Evolutionary conservation across 768 basidiomycete species (phyloP).

Genomic region (Kwoniella europaea): DNA sequence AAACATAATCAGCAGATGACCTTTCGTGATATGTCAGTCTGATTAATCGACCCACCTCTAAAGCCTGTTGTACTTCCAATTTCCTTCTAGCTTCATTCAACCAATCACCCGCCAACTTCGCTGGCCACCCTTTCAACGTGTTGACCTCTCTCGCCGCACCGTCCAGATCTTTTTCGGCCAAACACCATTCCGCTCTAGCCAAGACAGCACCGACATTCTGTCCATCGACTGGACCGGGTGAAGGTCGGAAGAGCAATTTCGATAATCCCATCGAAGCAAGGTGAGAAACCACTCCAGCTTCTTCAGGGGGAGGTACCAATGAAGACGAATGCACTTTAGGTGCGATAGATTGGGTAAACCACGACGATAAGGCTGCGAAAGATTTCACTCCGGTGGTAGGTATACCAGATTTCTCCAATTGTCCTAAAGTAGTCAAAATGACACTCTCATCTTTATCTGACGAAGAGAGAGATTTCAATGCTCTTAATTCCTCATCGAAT

Average conservation of each 20-base stretch:
- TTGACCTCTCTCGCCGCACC: constrained; percentile 86
- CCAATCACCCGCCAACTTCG: constrained; percentile 74
- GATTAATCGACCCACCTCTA: constrained; percentile 67
- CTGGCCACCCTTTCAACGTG: constrained; percentile 74
- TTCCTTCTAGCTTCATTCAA: constrained; percentile 82
- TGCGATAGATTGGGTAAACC: constrained; percentile 82
- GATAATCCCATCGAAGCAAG: constrained; percentile 79
- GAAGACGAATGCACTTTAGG: constrained; percentile 87
- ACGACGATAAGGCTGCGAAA: constrained; percentile 83
- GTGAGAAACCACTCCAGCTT: constrained; percentile 86
- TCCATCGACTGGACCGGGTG: constrained; percentile 76
- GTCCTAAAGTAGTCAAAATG: constrained; percentile 75
- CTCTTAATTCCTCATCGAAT: constrained; percentile 87
- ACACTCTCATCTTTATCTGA: constrained; percentile 69
- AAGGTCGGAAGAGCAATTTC: constrained; percentile 71
- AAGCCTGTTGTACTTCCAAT: constrained; percentile 87
- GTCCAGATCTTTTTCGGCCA: constrained; percentile 92
- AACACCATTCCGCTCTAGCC: constrained; percentile 82
- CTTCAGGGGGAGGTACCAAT: constrained; percentile 76
- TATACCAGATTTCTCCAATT: constrained; percentile 56
- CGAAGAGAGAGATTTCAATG: constrained; percentile 65
- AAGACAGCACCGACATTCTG: constrained; percentile 84
- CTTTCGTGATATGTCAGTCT: neutral
- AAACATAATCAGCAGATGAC: constrained; percentile 2
- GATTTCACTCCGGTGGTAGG: constrained; percentile 70